Percentiles rank a stretch among this genome's conserved stretches.
phyloP scores from a whole-genome alignment of 129 eudicot species.

The Pittosporum tobira region DNA sequence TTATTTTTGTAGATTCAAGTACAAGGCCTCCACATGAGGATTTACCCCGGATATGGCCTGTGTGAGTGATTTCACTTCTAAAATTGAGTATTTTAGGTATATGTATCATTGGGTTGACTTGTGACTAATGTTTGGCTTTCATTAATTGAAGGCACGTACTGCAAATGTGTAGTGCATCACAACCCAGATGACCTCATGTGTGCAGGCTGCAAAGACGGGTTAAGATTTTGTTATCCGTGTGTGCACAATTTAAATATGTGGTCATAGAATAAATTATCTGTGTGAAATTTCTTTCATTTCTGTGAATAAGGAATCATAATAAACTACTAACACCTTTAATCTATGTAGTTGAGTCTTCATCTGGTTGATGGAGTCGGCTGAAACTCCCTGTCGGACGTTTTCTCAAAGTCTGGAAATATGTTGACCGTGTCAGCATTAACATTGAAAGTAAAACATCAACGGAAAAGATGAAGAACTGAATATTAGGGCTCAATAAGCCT shows the following conservation, averaged over 20 bases:
- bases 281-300: no score
- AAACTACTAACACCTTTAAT: no score
- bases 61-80: constrained; percentile 4
- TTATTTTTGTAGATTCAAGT: constrained; percentile 15
- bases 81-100: not conserved
- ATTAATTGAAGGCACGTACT: constrained; percentile 14
- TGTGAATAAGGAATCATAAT: no score
- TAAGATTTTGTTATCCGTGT: not conserved
- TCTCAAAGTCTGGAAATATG: no score
- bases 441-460: no score
- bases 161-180: constrained; percentile 28
- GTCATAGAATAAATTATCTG: not conserved
- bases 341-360: no score
- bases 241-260: not conserved
- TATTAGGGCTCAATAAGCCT: no score
- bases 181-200: constrained; percentile 35
- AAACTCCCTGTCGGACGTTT: no score
- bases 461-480: no score
- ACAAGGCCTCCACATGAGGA: constrained; percentile 15
- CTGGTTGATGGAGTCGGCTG: no score
- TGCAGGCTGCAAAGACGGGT: constrained; percentile 33
- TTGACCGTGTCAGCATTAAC: no score
- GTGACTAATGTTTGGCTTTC: not conserved
- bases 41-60: constrained; percentile 13
- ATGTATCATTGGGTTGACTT: not conserved